Conservation (phyloP, 345 rosid species). For the Sonneratia caseolaris region DNA sequence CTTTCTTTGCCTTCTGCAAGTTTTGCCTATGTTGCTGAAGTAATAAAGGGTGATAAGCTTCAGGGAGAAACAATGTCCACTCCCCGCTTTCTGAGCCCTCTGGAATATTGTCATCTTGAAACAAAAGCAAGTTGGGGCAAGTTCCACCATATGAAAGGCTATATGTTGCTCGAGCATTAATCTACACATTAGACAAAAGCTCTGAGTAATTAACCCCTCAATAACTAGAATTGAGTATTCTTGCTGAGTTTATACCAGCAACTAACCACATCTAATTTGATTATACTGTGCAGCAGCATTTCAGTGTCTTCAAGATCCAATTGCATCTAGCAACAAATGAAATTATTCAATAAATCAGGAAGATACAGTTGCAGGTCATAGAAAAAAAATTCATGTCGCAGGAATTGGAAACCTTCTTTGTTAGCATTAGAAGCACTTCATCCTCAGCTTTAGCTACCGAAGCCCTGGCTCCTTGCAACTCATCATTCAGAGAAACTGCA, state of each 20-base stretch:
- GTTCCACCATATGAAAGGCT: constrained; percentile 71
- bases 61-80: constrained; percentile 71
- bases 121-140: constrained; percentile 55
- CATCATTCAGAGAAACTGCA: constrained; percentile 79
- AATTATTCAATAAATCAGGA: constrained; percentile 16
- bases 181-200: constrained; percentile 30
- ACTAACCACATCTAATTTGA: constrained; percentile 68
- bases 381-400: constrained; percentile 9
- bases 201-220: neutral
- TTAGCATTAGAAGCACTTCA: constrained; percentile 61
- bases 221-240: neutral
- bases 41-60: constrained; percentile 78
- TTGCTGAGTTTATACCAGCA: constrained; percentile 1
- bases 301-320: constrained; percentile 53
- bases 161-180: constrained; percentile 79
- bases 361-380: constrained; percentile 5
- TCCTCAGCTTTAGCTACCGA: constrained; percentile 67
- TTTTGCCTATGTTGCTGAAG: constrained; percentile 70
- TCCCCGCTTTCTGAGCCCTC: constrained; percentile 27
- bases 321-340: constrained; percentile 46
- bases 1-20: constrained; percentile 39
- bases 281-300: constrained; percentile 31
- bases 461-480: constrained; percentile 67
- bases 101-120: constrained; percentile 29
- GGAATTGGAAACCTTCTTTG: constrained; percentile 48